Conservation (phyloP, 2,329 filamentous ascomycete species). For the Alternaria consortialis region DNA sequence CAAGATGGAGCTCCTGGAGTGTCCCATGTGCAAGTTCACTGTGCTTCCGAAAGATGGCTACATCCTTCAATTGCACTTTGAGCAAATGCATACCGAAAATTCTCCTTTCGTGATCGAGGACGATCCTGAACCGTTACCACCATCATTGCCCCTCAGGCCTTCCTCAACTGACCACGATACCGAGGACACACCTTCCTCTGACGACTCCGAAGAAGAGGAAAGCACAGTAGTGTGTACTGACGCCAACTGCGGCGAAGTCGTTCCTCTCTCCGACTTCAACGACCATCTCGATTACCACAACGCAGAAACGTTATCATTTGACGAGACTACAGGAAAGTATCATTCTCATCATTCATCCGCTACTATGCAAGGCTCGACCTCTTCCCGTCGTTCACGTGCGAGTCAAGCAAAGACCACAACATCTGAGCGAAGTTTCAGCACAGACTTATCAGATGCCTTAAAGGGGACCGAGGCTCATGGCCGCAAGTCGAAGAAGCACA, state of each 20-base stretch:
- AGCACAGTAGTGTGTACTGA: constrained; percentile 52
- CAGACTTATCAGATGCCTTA: constrained; percentile 28
- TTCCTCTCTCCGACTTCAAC: constrained; percentile 54
- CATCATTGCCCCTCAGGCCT: constrained; percentile 32
- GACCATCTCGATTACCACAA: constrained; percentile 59
- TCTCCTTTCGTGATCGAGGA: constrained; percentile 49
- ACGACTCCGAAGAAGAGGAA: constrained; percentile 42
- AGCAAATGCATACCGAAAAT: constrained; percentile 51
- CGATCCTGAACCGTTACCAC: constrained; percentile 40
- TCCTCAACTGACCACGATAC: constrained; percentile 27
- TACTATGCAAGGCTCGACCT: constrained; percentile 40
- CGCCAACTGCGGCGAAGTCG: constrained; percentile 54
- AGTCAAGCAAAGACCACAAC: constrained; percentile 34
- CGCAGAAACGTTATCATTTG: constrained; percentile 51
- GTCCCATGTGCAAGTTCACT: constrained; percentile 48
- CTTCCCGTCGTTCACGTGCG: constrained; percentile 19
- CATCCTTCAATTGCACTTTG: constrained; percentile 51
- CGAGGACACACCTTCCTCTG: constrained; percentile 38
- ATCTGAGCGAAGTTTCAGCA: constrained; percentile 32
- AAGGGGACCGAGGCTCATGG: constrained; percentile 27
- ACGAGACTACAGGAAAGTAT: constrained; percentile 47
- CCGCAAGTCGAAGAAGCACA: constrained; percentile 36
- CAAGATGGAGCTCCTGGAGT: constrained; percentile 38
- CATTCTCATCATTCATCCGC: constrained; percentile 42
- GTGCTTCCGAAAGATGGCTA: constrained; percentile 43